A percentile compares a stretch with the other conserved stretches of the same genome.
Conservation (phyloP, 805 yeast genomes). For the Candida ascalaphidarum region DNA sequence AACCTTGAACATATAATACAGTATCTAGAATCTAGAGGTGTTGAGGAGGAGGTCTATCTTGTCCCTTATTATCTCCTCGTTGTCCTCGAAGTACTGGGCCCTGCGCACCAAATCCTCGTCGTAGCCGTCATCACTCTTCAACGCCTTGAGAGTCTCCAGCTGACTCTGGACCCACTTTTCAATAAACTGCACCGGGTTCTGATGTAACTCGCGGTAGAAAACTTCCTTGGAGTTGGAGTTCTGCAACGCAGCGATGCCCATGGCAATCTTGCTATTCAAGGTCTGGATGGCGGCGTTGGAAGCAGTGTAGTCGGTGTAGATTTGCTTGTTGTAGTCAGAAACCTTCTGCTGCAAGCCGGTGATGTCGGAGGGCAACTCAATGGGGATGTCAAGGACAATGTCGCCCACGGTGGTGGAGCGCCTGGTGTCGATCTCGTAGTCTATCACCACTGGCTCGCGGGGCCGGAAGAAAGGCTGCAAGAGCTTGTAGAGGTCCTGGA, state of each 20-base stretch:
- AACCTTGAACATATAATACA: neutral
- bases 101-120: conserved; percentile 84
- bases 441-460: conserved; percentile 68
- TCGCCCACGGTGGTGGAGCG: conserved; percentile 77
- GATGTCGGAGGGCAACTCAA: conserved; percentile 30
- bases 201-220: conserved; percentile 65
- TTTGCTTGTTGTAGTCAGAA: conserved; percentile 25
- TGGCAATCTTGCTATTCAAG: conserved; percentile 32
- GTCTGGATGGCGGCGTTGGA: conserved; percentile 37
- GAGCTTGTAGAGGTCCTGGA: conserved; percentile 65
- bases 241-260: conserved; percentile 46
- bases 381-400: conserved; percentile 60
- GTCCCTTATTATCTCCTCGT: conserved; percentile 56
- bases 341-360: conserved; percentile 29
- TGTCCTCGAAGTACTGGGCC: conserved; percentile 71
- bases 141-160: conserved; percentile 73
- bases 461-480: conserved; percentile 68
- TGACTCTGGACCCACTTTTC: conserved; percentile 72
- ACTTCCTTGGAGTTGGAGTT: conserved; percentile 59
- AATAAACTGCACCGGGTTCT: conserved; percentile 72
- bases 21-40: conserved; percentile 34
- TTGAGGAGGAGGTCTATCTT: conserved; percentile 71
- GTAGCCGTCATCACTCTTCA: conserved; percentile 84
- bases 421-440: conserved; percentile 70
- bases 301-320: conserved; percentile 34